phyloP scores from a whole-genome alignment of 768 basidiomycete species.

The Hericium erinaceus region DNA sequence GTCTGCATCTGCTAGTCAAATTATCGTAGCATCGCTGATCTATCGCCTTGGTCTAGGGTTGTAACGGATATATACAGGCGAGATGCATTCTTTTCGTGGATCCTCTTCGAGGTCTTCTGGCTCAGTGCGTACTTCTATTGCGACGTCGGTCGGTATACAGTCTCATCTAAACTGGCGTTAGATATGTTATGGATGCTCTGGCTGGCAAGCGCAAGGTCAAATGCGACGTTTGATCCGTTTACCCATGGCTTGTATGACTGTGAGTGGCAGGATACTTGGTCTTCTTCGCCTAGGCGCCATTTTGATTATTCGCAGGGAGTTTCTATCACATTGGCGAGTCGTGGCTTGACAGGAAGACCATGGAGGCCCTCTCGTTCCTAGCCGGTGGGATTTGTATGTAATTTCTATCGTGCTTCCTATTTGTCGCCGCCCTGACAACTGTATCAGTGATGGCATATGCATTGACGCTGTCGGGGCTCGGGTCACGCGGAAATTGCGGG shows the following conservation, averaged over 20 bases:
- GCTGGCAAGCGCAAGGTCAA: slow-evolving; percentile 26
- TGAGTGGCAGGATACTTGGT: neutral
- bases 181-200: slow-evolving; percentile 29
- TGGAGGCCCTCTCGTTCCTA: slow-evolving; percentile 29
- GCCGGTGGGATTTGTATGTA: slow-evolving; percentile 25
- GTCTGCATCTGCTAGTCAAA: too few relatives aligned
- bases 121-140: slow-evolving; percentile 20
- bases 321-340: slow-evolving; percentile 2
- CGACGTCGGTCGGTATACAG: neutral
- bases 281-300: neutral
- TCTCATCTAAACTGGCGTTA: slow-evolving; percentile 2
- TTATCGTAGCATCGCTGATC: too few relatives aligned
- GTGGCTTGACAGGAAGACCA: slow-evolving; percentile 21
- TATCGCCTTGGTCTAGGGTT: slow-evolving; percentile 17
- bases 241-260: slow-evolving; percentile 5
- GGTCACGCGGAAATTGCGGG: slow-evolving; percentile 19
- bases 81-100: slow-evolving; percentile 28
- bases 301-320: too few relatives aligned
- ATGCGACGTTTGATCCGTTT: neutral
- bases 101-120: slow-evolving; percentile 28
- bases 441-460: slow-evolving; percentile 26
- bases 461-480: slow-evolving; percentile 17
- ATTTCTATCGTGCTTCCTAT: neutral
- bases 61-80: slow-evolving; percentile 25
- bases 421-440: too few relatives aligned